phyloP scores from a whole-genome alignment of 805 yeast species.

The Wickerhamomyces alni region DNA sequence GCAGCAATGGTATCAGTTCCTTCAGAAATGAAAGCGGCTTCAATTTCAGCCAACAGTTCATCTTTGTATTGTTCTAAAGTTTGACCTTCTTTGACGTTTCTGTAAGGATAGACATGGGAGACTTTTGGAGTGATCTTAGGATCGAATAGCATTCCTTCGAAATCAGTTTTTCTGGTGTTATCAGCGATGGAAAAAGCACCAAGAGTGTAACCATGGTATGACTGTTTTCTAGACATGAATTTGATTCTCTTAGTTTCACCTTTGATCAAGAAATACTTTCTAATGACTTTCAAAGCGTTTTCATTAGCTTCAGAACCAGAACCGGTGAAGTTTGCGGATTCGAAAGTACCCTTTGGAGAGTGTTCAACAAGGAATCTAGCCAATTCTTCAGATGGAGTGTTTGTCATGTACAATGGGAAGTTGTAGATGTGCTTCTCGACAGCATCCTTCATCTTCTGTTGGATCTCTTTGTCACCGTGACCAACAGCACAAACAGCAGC shows the following conservation, averaged over 20 bases:
- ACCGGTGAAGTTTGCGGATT: constrained; percentile 36
- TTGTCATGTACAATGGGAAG: constrained; percentile 22
- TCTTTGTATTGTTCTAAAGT: constrained; percentile 30
- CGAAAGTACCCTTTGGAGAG: constrained; percentile 32
- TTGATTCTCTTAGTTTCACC: constrained; percentile 32
- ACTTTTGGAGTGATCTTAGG: constrained; percentile 6
- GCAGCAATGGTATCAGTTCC: constrained; percentile 35
- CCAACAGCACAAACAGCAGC: constrained; percentile 41
- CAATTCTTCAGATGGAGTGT: constrained; percentile 31
- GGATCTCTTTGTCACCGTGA: constrained; percentile 31
- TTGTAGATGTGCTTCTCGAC: constrained; percentile 28
- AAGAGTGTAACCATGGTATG: constrained; percentile 40
- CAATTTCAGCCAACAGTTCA: constrained; percentile 31
- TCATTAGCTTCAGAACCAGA: constrained; percentile 61
- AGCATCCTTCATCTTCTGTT: constrained; percentile 29
- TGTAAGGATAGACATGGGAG: constrained; percentile 15
- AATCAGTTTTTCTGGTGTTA: constrained; percentile 27
- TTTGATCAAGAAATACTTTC: constrained; percentile 32
- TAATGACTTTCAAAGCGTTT: constrained; percentile 49
- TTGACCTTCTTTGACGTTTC: constrained; percentile 20
- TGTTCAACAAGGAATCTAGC: constrained; percentile 33
- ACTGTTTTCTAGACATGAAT: constrained; percentile 31
- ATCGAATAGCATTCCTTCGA: constrained; percentile 13
- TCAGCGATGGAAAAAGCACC: constrained; percentile 35
- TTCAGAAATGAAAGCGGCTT: constrained; percentile 28